phyloP scores from a whole-genome alignment of 176 grass and related monocot species.

The Poa pratensis region DNA sequence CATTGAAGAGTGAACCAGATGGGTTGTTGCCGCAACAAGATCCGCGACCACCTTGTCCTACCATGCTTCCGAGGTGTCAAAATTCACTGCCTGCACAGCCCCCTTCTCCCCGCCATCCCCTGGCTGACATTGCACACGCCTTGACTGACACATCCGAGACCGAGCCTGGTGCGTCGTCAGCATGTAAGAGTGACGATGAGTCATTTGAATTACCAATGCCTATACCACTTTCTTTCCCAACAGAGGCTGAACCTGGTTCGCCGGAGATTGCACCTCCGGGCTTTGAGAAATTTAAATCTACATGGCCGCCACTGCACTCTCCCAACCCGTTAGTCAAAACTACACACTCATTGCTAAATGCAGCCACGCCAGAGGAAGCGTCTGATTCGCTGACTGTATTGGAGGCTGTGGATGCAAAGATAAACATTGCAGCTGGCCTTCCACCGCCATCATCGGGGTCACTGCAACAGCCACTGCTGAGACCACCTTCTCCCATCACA shows the following conservation, averaged over 20 bases:
- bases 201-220: conserved; percentile 4
- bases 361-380: background rate
- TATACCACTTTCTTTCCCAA: background rate
- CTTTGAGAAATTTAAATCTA: conserved; percentile 41
- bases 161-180: background rate
- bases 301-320: conserved; percentile 31
- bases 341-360: conserved; percentile 21
- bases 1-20: conserved; percentile 23
- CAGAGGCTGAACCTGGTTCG: conserved; percentile 27
- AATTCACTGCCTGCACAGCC: conserved; percentile 8
- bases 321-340: conserved; percentile 9
- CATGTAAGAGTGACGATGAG: background rate
- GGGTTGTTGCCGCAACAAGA: conserved; percentile 24
- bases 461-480: conserved; percentile 1
- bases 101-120: conserved; percentile 1
- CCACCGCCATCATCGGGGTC: background rate
- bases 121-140: background rate
- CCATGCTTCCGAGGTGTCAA: conserved; percentile 3
- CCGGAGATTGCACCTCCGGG: conserved; percentile 49
- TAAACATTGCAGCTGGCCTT: background rate
- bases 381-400: conserved; percentile 4
- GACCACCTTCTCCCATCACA: background rate
- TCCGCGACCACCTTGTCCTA: background rate
- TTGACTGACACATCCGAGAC: background rate
- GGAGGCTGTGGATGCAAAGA: background rate